Percentiles rank a stretch among this genome's conserved stretches.
phyloP scores from a whole-genome alignment of 352 stramenopile species.

The Phytopythium chamaehyphon region DNA sequence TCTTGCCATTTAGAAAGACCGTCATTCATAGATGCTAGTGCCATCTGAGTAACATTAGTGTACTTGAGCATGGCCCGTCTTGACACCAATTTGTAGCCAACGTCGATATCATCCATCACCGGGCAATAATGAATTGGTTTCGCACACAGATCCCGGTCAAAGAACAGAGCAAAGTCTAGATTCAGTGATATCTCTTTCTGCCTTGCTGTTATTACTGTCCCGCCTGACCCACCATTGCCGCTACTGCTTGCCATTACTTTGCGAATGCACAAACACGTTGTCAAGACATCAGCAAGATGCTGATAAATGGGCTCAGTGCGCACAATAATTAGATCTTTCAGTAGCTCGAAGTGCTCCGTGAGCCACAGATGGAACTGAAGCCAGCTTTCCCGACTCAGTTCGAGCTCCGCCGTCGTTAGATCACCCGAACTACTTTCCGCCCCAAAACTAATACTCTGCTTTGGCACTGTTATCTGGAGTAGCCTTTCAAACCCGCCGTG shows the following conservation, averaged over 20 bases:
- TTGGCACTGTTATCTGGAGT: slow-evolving; percentile 28
- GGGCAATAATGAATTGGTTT: not conserved
- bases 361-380: slow-evolving; percentile 81
- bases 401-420: slow-evolving; percentile 2
- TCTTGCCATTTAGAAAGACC: slow-evolving; percentile 29
- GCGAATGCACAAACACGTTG: slow-evolving; percentile 41
- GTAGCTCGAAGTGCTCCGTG: slow-evolving; percentile 48
- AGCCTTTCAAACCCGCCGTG: slow-evolving; percentile 70
- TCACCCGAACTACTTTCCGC: not conserved
- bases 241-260: slow-evolving; percentile 24
- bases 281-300: slow-evolving; percentile 49
- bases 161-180: slow-evolving; percentile 24
- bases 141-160: slow-evolving; percentile 14
- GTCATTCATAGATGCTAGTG: slow-evolving; percentile 35
- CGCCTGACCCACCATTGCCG: not conserved
- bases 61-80: slow-evolving; percentile 40
- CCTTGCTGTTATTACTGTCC: slow-evolving; percentile 9
- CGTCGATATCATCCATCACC: slow-evolving; percentile 10
- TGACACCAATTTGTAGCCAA: slow-evolving; percentile 21
- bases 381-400: slow-evolving; percentile 52
- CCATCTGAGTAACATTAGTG: slow-evolving; percentile 26
- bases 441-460: not conserved
- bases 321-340: slow-evolving; percentile 66
- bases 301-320: slow-evolving; percentile 59
- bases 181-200: slow-evolving; percentile 24